phyloP scores from a whole-genome alignment of 805 yeast genomes.

The Saturnispora mendoncae region DNA sequence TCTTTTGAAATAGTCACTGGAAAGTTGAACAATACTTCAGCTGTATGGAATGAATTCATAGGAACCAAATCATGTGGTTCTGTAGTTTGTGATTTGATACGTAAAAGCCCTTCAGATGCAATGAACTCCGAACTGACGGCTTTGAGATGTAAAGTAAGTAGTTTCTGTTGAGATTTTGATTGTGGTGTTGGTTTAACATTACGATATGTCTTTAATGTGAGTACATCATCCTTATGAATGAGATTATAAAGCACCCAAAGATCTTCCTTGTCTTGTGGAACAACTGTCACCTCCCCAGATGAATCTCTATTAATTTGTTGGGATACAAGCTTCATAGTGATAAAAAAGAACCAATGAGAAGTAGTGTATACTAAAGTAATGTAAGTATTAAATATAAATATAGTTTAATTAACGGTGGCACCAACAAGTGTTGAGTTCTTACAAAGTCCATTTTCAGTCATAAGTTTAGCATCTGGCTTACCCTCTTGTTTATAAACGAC shows the following conservation, averaged over 20 bases:
- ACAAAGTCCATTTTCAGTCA: constrained; percentile 71
- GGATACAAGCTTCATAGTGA: constrained; percentile 45
- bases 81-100: constrained; percentile 71
- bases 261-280: constrained; percentile 87
- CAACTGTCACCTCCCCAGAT: constrained; percentile 55
- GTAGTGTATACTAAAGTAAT: background rate
- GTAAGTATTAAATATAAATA: background rate
- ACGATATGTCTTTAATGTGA: constrained; percentile 60
- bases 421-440: constrained; percentile 60
- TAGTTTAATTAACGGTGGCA: constrained; percentile 63
- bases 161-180: constrained; percentile 36
- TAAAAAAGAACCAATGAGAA: background rate
- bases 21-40: constrained; percentile 63
- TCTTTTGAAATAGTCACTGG: constrained; percentile 62
- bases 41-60: constrained; percentile 79
- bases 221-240: constrained; percentile 64
- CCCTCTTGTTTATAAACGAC: constrained; percentile 78
- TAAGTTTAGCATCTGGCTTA: constrained; percentile 61
- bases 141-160: constrained; percentile 48
- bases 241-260: constrained; percentile 82
- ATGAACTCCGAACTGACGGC: constrained; percentile 72
- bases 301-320: constrained; percentile 47
- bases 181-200: constrained; percentile 38
- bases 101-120: constrained; percentile 64
- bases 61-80: constrained; percentile 69